Conservation (phyloP, 768 basidiomycete genomes). For the Auricularia sp. region DNA sequence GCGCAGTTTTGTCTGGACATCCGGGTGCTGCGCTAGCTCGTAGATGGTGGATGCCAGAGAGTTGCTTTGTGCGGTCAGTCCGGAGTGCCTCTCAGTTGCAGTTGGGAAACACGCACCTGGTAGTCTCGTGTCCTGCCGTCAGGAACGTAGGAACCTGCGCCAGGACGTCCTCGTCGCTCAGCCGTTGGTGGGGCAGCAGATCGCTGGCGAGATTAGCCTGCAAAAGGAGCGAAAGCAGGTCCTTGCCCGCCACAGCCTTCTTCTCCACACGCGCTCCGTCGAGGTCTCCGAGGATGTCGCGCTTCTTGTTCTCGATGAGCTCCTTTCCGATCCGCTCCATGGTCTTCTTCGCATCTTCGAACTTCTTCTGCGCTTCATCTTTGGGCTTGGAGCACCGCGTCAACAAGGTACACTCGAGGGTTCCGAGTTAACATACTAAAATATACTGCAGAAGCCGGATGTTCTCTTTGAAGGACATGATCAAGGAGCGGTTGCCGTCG, state of each 20-base stretch:
- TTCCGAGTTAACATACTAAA: not conserved
- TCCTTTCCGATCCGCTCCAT: constrained; percentile 19
- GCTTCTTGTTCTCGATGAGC: constrained; percentile 24
- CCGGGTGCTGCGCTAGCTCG: constrained; percentile 26
- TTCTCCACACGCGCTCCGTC: not conserved
- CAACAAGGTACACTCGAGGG: not conserved
- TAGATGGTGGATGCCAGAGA: constrained; percentile 3
- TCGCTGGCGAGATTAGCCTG: constrained; percentile 23
- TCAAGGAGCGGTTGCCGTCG: not conserved
- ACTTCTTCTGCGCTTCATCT: not conserved
- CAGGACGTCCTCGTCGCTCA: constrained; percentile 22
- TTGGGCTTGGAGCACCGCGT: not conserved
- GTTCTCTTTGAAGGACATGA: not conserved
- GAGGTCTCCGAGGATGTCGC: constrained; percentile 13
- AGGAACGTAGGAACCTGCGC: constrained; percentile 49
- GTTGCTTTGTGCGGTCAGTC: too few species aligned
- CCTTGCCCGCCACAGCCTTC: constrained; percentile 11
- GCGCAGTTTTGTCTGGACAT: constrained; percentile 26
- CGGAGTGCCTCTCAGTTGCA: too few species aligned
- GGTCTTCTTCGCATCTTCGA: not conserved
- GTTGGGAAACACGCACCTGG: too few species aligned
- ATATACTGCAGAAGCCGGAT: not conserved
- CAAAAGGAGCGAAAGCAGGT: constrained; percentile 21
- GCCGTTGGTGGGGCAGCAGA: constrained; percentile 13
- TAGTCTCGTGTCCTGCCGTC: constrained; percentile 27